Evolutionary conservation across 2,329 filamentous ascomycete species (phyloP), one percentile per base, ranked within the genome.

Genomic region (Sporothrix luriei): DNA sequence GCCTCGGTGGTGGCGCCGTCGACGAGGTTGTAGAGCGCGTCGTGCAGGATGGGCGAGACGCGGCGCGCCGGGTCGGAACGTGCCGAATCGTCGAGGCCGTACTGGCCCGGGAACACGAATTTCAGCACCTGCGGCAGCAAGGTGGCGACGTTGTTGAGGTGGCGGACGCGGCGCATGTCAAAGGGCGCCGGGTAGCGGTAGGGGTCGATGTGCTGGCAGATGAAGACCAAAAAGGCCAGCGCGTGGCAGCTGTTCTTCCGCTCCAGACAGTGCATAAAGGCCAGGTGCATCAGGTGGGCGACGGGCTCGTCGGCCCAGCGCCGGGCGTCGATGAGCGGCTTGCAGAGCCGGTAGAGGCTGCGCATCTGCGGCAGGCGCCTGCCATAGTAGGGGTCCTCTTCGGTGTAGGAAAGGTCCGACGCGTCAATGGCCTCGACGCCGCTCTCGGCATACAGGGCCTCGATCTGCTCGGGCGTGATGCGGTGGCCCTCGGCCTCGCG

Each of bases 1-100:
- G 83, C 82, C 73, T 88, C 84, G 71, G 83, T 84, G 65, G 87
- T 77, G 11, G 82, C 84, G 3, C 85, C 80, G 71, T 85, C 84
- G 69, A 88, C 85, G 11, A 84, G 80, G 19, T 80, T 78, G 4
- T 76, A 75, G 21, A 87, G 73, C 10, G 10, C n/a, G 14, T 57
- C 54, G 16, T 10, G 33, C 6, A 57, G 54, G 6, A 16, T 29
- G 3, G 54, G 54, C 2, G 29, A n/a, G 29, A 57, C 54, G 7
- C 10, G 6, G 29, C 19, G 54, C 6, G 14, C 26, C 16, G 48
- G 43, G 16, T n/a, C 48, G 16, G 19, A n/a, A 6, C 19, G 9
- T 3, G 19, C 48, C 16, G 1, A 9, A 5, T 21, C 4, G 19
- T 9, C 19, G 54, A 40, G 21, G 16, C 29, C 54, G 6, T 10